These are phyloP conservation scores for Populus pruinosa DNA, from an alignment of 345 rosid species.

Conservation along the genomic window DNA sequence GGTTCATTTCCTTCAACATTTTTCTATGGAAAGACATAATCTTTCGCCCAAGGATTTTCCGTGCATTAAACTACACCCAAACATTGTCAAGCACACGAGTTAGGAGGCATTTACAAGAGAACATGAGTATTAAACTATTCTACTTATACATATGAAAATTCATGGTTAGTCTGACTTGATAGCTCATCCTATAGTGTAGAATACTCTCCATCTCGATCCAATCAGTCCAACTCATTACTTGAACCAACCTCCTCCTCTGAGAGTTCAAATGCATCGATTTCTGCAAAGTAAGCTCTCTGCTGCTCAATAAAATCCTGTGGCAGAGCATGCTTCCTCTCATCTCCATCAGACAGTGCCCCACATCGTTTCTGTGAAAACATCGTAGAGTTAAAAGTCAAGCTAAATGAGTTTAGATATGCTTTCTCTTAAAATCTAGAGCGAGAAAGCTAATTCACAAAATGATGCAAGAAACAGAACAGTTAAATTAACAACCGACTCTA, in stretches of 20 bases:
- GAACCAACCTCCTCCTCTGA: constrained; percentile 60
- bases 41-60: neutral
- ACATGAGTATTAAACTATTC: neutral
- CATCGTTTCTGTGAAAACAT: constrained; percentile 42
- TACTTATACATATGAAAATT: constrained; percentile 16
- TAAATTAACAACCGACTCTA: neutral
- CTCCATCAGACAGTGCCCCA: constrained; percentile 8
- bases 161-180: neutral
- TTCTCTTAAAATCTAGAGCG: neutral
- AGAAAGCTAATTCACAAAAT: neutral
- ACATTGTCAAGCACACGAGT: neutral
- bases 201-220: constrained; percentile 8
- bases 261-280: constrained; percentile 71
- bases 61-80: neutral
- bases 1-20: neutral
- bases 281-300: constrained; percentile 72
- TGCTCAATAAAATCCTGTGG: constrained; percentile 48
- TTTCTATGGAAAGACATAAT: neutral
- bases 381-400: neutral
- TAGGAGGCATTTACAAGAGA: neutral
- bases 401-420: neutral
- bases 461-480: neutral
- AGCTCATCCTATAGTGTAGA: neutral
- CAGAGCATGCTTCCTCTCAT: constrained; percentile 18
- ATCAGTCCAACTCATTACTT: constrained; percentile 42